Base-by-base conservation (phyloP, 345 rosid species). In the Gossypioides kirkii region DNA sequence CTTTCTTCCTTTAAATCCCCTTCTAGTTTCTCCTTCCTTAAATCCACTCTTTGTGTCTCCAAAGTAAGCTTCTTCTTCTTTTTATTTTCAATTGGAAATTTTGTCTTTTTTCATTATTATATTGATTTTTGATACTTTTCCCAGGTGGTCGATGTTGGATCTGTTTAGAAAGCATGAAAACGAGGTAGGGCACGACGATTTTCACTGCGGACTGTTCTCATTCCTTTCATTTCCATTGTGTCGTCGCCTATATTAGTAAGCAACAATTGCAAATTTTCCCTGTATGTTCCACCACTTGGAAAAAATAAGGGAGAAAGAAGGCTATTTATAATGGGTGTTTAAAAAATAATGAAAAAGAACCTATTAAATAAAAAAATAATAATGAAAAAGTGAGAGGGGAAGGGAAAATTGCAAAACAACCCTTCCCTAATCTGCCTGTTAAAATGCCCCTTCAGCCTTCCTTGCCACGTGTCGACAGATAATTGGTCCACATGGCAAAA, bases 191-290 rank as follows among this genome's bases (percentile, higher is more conserved):
- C 17, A 89, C 92, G 9, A 93, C 94, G 22, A 87, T 91, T 64
- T 88, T 88, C 84, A 94, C 95, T 25, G 97, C 97, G 13, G 97
- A 94, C 73, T 94, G 98, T 69, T 83, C 88, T 0, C 97, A 94
- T 75, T 73, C 79, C 41, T 94, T 94, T 61, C 97, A 94, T 72
- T 90, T 92, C 74, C 91, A 89, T 1, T 94, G 97, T 72, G 73
- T 92, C 13, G 80, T 91, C 38, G 60, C 90, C 43, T 87, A 80
- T 71, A 68, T 82, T 49, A 79, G 79, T 60, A 84, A 79, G 69
- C 86, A 77, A 9, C 81, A 77, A 1, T 72, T 86, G 22, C 82
- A 88, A 71, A 54, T 77, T 25, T 94, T 97, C 41, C 98, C 98
- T 13, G 87, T 94, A 7, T 92, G 98, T 79, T 75, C 74, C 81